A percentile compares a stretch with the other conserved stretches of the same genome.
phyloP scores from a whole-genome alignment of 768 basidiomycete genomes.

The Lactarius sp. region DNA sequence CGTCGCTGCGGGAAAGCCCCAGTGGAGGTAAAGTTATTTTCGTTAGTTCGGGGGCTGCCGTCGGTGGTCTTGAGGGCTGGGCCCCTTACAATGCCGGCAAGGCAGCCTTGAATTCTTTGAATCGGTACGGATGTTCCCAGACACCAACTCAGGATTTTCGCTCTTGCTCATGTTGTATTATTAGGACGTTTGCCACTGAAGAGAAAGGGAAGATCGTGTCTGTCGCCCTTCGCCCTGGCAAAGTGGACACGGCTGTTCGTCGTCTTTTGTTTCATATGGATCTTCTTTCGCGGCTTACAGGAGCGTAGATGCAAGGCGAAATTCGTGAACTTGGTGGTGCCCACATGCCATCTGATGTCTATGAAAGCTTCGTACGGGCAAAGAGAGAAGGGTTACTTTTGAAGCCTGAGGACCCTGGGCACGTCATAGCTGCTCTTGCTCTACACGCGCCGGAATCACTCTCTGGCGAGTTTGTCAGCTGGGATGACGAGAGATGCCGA shows the following conservation, averaged over 20 bases:
- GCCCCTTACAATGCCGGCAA: slow-evolving; percentile 80
- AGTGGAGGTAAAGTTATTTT: slow-evolving; percentile 67
- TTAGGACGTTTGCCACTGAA: slow-evolving; percentile 78
- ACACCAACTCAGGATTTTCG: no score
- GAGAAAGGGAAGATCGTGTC: slow-evolving; percentile 63
- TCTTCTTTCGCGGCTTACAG: slow-evolving; percentile 6
- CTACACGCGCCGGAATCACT: slow-evolving; percentile 57
- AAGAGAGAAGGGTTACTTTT: slow-evolving; percentile 66
- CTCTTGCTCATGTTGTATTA: neutral
- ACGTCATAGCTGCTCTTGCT: slow-evolving; percentile 73
- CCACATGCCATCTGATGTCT: slow-evolving; percentile 51
- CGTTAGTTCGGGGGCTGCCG: slow-evolving; percentile 81
- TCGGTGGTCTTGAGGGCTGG: slow-evolving; percentile 64
- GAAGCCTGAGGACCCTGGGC: slow-evolving; percentile 65
- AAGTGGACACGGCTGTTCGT: slow-evolving; percentile 76
- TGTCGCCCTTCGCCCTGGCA: slow-evolving; percentile 81
- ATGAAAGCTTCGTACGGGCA: slow-evolving; percentile 53
- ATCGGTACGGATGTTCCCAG: slow-evolving; percentile 31
- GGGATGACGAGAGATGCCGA: slow-evolving; percentile 69
- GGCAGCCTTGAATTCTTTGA: slow-evolving; percentile 81
- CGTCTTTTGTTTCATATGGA: slow-evolving; percentile 2
- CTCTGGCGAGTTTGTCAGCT: slow-evolving; percentile 75
- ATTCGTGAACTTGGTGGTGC: slow-evolving; percentile 48
- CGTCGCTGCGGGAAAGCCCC: slow-evolving; percentile 58
- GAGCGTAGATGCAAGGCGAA: slow-evolving; percentile 60